Percentiles rank a stretch among this genome's conserved stretches.
Conservation (phyloP, 2,329 filamentous ascomycete species). For the Neocucurbitaria cava region DNA sequence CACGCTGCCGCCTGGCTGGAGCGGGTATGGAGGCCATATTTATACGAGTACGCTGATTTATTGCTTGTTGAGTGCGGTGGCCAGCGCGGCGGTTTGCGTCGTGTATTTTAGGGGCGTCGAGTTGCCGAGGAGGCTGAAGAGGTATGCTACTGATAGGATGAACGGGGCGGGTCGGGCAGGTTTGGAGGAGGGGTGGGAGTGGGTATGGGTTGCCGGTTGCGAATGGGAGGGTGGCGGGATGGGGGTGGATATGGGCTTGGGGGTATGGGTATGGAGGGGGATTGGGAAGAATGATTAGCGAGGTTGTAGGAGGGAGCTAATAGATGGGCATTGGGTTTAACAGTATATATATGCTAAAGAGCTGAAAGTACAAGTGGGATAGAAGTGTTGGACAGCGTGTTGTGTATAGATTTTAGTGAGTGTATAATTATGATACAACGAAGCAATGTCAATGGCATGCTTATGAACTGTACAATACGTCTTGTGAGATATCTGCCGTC, state of each 20-base stretch:
- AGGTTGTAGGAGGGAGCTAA: neutral
- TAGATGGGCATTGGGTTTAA: neutral
- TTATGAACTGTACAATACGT: neutral
- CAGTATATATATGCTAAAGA: neutral
- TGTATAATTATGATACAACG: neutral
- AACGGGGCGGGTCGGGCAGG: slow-evolving; percentile 46
- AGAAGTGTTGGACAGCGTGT: neutral
- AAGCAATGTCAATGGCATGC: neutral
- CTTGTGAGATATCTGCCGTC: neutral
- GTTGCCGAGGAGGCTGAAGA: slow-evolving; percentile 59
- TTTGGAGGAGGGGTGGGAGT: slow-evolving; percentile 41
- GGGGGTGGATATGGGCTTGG: slow-evolving; percentile 49
- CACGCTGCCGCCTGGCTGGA: slow-evolving; percentile 66
- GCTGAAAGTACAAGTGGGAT: neutral
- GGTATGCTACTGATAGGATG: slow-evolving; percentile 63
- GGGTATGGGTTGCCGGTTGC: slow-evolving; percentile 42
- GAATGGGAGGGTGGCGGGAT: slow-evolving; percentile 44
- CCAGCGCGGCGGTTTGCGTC: slow-evolving; percentile 59
- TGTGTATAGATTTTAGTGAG: neutral
- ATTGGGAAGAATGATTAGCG: slow-evolving; percentile 54
- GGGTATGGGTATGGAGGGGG: slow-evolving; percentile 54
- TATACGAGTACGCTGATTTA: slow-evolving; percentile 59
- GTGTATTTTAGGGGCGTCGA: slow-evolving; percentile 63
- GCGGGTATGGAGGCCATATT: slow-evolving; percentile 59
- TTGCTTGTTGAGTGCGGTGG: slow-evolving; percentile 56